A percentile compares a stretch with the other conserved stretches of the same genome.
These are phyloP conservation scores for Acrocalymma vagum DNA, from an alignment of 2,329 filamentous ascomycete genomes.

Conservation along the genomic window DNA sequence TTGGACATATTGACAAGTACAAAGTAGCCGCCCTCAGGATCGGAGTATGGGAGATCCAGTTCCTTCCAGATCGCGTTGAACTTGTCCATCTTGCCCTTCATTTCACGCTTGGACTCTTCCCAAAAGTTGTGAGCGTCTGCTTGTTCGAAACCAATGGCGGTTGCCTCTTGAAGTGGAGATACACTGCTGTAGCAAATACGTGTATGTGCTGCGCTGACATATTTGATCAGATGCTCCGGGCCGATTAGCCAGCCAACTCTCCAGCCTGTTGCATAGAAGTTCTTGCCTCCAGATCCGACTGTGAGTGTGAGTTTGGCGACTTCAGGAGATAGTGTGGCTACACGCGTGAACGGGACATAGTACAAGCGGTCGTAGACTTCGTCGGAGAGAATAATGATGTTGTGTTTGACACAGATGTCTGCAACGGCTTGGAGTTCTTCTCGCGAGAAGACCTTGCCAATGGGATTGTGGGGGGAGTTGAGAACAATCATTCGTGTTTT, in stretches of 20 bases:
- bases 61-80: slow-evolving; percentile 75
- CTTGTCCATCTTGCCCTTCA: slow-evolving; percentile 86
- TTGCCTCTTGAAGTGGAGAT: slow-evolving; percentile 92
- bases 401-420: slow-evolving; percentile 87
- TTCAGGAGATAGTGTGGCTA: slow-evolving; percentile 90
- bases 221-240: slow-evolving; percentile 85
- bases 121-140: slow-evolving; percentile 88
- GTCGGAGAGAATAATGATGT: slow-evolving; percentile 83
- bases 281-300: slow-evolving; percentile 95
- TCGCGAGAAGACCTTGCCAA: slow-evolving; percentile 92
- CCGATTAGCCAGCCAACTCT: slow-evolving; percentile 95
- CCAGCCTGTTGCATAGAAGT: slow-evolving; percentile 98
- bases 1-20: slow-evolving; percentile 93
- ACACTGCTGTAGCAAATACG: slow-evolving; percentile 96
- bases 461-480: slow-evolving; percentile 90
- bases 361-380: slow-evolving; percentile 90
- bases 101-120: slow-evolving; percentile 82
- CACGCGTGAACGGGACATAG: slow-evolving; percentile 93
- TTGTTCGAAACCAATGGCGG: slow-evolving; percentile 91
- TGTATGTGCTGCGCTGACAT: slow-evolving; percentile 91
- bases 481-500: slow-evolving; percentile 96
- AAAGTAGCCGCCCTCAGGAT: slow-evolving; percentile 97
- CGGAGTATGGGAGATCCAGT: slow-evolving; percentile 71
- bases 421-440: slow-evolving; percentile 86
- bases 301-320: slow-evolving; percentile 88